Conservation (phyloP, 2,329 filamentous ascomycete genomes). For the Aspergillus floridensis region DNA sequence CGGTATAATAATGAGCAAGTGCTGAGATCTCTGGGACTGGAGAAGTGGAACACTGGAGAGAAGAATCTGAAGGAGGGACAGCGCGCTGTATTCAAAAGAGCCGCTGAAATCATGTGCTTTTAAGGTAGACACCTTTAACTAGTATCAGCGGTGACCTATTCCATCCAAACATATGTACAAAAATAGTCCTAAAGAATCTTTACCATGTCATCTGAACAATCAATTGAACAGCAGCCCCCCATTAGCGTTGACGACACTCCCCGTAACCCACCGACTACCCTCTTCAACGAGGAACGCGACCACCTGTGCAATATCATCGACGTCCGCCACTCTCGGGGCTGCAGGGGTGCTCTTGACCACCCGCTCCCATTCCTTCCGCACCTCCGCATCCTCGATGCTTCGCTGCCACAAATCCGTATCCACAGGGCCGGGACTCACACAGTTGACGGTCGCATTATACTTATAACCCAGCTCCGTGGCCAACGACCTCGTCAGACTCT, state of each 20-base stretch:
- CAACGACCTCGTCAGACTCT: conserved; percentile 64
- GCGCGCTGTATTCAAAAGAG: not conserved
- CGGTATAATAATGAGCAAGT: not conserved
- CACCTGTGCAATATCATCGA: conserved; percentile 20
- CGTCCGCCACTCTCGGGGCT: conserved; percentile 12
- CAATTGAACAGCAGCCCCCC: conserved; percentile 18
- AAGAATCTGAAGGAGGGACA: not conserved
- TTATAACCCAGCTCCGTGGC: conserved; percentile 34
- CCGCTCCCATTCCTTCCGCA: conserved; percentile 13
- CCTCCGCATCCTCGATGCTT: conserved; percentile 13
- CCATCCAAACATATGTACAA: not conserved
- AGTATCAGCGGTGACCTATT: too few relatives aligned
- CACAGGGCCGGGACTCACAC: conserved; percentile 29
- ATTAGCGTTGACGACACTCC: conserved; percentile 23
- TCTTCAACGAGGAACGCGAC: conserved; percentile 20
- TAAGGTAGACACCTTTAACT: not conserved
- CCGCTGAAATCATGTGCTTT: not conserved
- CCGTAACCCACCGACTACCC: conserved; percentile 20
- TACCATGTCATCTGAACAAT: not conserved
- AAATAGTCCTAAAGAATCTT: not conserved
- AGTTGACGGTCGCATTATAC: conserved; percentile 32
- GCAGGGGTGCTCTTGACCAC: conserved; percentile 20
- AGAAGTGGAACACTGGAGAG: not conserved
- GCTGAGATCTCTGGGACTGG: not conserved
- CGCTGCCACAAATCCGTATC: conserved; percentile 23